Percentiles rank a stretch among this genome's conserved stretches.
phyloP scores from a whole-genome alignment of 169 alveolate genomes.

The Plasmodium berghei region DNA sequence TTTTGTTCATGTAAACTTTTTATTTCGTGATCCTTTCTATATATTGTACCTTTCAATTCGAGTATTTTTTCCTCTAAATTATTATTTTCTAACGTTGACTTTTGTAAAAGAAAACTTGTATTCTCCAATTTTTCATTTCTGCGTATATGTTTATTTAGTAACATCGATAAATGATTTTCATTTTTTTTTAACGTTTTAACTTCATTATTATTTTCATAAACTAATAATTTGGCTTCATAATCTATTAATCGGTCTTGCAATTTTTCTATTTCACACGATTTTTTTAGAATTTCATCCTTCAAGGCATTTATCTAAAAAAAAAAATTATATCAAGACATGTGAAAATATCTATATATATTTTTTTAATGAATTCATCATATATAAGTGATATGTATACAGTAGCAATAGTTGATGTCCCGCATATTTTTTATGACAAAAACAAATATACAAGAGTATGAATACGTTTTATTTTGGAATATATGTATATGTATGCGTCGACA shows the following conservation, averaged over 20 bases:
- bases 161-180: constrained; percentile 42
- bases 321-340: no score
- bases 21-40: constrained; percentile 69
- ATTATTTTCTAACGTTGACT: constrained; percentile 65
- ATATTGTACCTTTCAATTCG: constrained; percentile 49
- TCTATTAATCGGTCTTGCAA: constrained; percentile 56
- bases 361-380: background rate
- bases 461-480: no score
- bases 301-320: constrained; percentile 15
- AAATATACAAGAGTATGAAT: no score
- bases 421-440: no score
- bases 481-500: no score
- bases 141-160: constrained; percentile 52
- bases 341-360: no score
- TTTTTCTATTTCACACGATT: constrained; percentile 44
- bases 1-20: constrained; percentile 58
- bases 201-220: constrained; percentile 65
- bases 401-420: no score
- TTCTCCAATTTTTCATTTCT: constrained; percentile 56
- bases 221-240: constrained; percentile 55
- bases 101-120: constrained; percentile 53
- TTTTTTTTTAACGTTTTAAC: constrained; percentile 54
- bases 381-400: no score
- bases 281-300: constrained; percentile 53
- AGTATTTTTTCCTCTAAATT: constrained; percentile 44